Evolutionary conservation across 2,329 filamentous ascomycete species (phyloP), one percentile per base, ranked within the genome.

Genomic region (Fusarium chuoi): DNA sequence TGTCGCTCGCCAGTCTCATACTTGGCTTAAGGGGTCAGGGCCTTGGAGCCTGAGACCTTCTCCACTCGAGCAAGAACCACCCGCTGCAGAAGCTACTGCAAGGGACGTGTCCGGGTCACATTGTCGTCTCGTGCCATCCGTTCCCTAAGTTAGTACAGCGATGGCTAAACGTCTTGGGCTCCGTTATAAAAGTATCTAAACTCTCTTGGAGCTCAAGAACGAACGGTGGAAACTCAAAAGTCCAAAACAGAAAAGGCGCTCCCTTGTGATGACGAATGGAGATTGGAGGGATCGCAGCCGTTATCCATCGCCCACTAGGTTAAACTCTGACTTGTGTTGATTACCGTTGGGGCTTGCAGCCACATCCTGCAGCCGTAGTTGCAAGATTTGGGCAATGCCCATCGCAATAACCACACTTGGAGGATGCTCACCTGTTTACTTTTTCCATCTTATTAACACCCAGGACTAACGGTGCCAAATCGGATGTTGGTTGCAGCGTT

Each of bases 31-130:
- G 71, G 71, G 70, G 70, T 36, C 54, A 36, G 33, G 48, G 39
- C 59, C 72, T 72, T 65, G 49, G 59, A 61, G 61, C 55, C 56
- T 75, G 65, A 75, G 67, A 73, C 62, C 55, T 62, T 70, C 68
- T 48, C 58, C 67, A 72, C 64, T 36, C 30, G 38, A 59, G 51
- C 64, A 42, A 62, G 44, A 35, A 62, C 66, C 64, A 74, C 72
- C 45, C 65, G 57, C 48, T 78, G 72, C 39, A 75, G 61, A 66
- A 55, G 68, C 62, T 77, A 71, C 65, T 78, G 73, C 68, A 72
- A 75, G 72, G 74, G 67, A 71, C 60, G 41, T 52, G 39, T 36
- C 67, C 52, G 71, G 66, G 66, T 71, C 65, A 67, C 58, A 70
- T 68, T 77, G 65, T 56, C 63, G 54, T 60, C 58, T 68, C 65